Evolutionary conservation across 495 filamentous ascomycete genomes (phyloP).

Genomic region (Aspergillus ostianus): DNA sequence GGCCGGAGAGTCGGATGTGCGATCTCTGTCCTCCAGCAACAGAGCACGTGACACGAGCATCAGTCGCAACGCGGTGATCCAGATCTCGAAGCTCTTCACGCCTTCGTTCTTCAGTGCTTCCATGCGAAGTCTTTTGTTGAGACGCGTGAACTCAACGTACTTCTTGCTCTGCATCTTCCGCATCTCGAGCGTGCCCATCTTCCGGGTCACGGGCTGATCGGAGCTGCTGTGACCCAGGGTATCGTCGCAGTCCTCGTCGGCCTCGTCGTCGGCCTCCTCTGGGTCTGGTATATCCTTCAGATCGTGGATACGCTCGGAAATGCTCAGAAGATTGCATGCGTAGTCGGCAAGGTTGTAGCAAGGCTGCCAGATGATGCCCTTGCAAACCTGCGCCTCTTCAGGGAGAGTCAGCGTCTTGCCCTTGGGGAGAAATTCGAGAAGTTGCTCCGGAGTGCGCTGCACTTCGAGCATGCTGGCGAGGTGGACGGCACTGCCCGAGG

Average conservation of each 20-base stretch:
- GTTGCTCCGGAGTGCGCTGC: slow-evolving; percentile 41
- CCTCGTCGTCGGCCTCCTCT: slow-evolving; percentile 7
- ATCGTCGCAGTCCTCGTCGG: slow-evolving; percentile 4
- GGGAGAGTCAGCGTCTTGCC: slow-evolving; percentile 29
- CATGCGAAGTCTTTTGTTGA: slow-evolving; percentile 26
- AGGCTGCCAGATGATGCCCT: slow-evolving; percentile 39
- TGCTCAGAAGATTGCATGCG: slow-evolving; percentile 50
- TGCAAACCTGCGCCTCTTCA: slow-evolving; percentile 22
- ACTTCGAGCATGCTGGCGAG: slow-evolving; percentile 42
- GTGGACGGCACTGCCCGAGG: slow-evolving; percentile 38
- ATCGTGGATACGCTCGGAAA: slow-evolving; percentile 44
- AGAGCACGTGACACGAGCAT: slow-evolving; percentile 30
- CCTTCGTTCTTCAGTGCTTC: slow-evolving; percentile 29
- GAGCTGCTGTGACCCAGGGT: neutral
- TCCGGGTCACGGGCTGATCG: neutral
- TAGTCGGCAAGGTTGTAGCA: slow-evolving; percentile 23
- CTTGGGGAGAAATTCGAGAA: slow-evolving; percentile 37
- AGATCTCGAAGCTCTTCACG: slow-evolving; percentile 30
- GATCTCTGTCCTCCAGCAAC: slow-evolving; percentile 25
- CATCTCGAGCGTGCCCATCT: slow-evolving; percentile 12
- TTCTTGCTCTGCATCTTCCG: slow-evolving; percentile 23
- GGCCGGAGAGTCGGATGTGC: slow-evolving; percentile 3
- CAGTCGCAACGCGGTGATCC: slow-evolving; percentile 34
- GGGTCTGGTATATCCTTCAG: slow-evolving; percentile 14
- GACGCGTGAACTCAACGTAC: slow-evolving; percentile 18